A percentile compares a stretch with the other conserved stretches of the same genome.
Evolutionary conservation across 2,329 filamentous ascomycete species (phyloP).

Genomic region (Exophiala spinifera): DNA sequence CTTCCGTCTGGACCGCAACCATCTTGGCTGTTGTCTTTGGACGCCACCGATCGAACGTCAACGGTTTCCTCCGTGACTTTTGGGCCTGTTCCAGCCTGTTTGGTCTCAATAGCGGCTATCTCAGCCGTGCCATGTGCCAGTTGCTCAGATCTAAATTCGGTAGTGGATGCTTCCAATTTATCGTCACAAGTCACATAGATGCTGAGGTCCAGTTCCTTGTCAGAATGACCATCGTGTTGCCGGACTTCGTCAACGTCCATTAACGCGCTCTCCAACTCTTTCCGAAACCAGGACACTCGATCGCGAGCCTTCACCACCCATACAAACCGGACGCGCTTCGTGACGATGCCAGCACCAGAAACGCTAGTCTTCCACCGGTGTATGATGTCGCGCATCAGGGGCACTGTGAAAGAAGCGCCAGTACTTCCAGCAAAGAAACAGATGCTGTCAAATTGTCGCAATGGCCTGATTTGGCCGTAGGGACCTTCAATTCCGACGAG

Average conservation of each 20-base stretch:
- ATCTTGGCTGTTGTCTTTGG: constrained; percentile 13
- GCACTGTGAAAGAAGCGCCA: constrained; percentile 58
- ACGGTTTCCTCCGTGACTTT: constrained; percentile 4
- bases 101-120: neutral
- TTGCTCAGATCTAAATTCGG: constrained; percentile 4
- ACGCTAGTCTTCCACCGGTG: constrained; percentile 27
- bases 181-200: constrained; percentile 56
- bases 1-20: constrained; percentile 32
- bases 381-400: constrained; percentile 51
- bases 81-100: constrained; percentile 23
- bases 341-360: constrained; percentile 45
- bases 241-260: constrained; percentile 16
- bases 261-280: constrained; percentile 17
- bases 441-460: constrained; percentile 32
- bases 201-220: constrained; percentile 49
- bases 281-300: constrained; percentile 22
- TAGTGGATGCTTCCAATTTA: constrained; percentile 35
- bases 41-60: constrained; percentile 9
- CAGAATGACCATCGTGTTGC: constrained; percentile 10
- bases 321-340: constrained; percentile 18
- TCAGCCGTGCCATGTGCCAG: constrained; percentile 11
- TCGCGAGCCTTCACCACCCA: constrained; percentile 57
- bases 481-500: constrained; percentile 31
- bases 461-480: constrained; percentile 36
- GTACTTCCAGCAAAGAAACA: constrained; percentile 31